A percentile compares a stretch with the other conserved stretches of the same genome.
phyloP scores from a whole-genome alignment of 192 early-diverging fungal genomes.

The Oehlia diaphana region DNA sequence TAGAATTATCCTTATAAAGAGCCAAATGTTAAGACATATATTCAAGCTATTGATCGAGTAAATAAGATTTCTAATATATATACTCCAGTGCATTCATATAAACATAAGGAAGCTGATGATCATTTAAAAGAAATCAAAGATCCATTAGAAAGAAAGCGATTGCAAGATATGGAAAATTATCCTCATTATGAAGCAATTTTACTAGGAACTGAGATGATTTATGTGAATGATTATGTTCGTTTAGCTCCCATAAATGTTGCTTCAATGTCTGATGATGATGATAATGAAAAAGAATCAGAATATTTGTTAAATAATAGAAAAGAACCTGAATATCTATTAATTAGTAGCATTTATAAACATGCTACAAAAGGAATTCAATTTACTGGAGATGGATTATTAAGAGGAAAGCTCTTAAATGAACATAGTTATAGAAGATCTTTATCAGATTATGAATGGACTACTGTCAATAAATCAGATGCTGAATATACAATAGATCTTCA shows the following conservation, averaged over 20 bases:
- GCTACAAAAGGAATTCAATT: slow-evolving; percentile 11
- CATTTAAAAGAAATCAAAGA: not conserved
- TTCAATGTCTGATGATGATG: not conserved
- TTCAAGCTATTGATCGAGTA: not conserved
- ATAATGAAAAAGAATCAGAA: not conserved
- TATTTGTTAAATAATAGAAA: too few relatives aligned
- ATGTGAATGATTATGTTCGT: not conserved
- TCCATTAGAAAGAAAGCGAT: not conserved
- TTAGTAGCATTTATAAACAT: slow-evolving; percentile 9
- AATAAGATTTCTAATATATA: not conserved
- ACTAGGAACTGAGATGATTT: slow-evolving; percentile 5
- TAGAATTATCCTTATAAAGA: not conserved
- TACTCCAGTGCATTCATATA: not conserved
- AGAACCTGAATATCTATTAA: not conserved
- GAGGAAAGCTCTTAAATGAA: not conserved
- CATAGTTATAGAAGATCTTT: not conserved
- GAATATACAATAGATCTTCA: slow-evolving; percentile 4
- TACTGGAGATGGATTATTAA: not conserved
- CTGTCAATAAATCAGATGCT: not conserved
- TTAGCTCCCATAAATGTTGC: not conserved
- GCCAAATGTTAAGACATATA: not conserved
- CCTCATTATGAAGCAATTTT: slow-evolving; percentile 1
- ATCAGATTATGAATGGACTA: not conserved
- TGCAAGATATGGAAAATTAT: not conserved
- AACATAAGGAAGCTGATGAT: not conserved